Evolutionary conservation across 192 early-diverging fungal genomes (phyloP), one percentile per base, ranked within the genome.

Genomic region (Umbelopsis sp.): DNA sequence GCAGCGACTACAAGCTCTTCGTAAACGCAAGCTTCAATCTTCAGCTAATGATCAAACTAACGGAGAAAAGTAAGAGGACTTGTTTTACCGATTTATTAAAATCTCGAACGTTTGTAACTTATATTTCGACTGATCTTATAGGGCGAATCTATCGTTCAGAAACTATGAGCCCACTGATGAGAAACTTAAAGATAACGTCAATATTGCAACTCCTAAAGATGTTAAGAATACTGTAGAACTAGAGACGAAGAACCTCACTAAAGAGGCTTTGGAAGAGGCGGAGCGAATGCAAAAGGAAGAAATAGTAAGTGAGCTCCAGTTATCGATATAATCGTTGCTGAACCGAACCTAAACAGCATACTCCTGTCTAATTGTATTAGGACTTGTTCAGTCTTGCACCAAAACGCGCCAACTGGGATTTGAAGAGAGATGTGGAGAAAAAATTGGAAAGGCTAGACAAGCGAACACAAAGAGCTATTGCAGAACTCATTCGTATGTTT

Each of bases 361-460:
- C 1, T 72, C 2, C 64, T 27, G 3, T 15, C 30, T 66, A 18
- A 49, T 66, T 66, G 41, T 46, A 16, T 33, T 80, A 92, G 84
- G 94, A 95, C 74, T 81, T 97, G 12, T 82, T 85, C 46, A 87
- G 92, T 23, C 74, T 97, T 20, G 95, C 94, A 16, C 94, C 95
- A 6, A 89, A 87, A 70, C 92, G 92, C 37, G 86, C 94, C 3
- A 94, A 97, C 72, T 96, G 92, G 92, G 95, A 97, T 77, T 74
- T 97, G 58, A 94, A 93, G 71, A 82, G 91, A 27, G 95, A 96
- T 78, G 80, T 97, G 21, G 90, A 95, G 69, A 88, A 85, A 37
- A 91, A 89, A 69, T 68, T 94, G 65, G 86, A 86, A 18, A 86
- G 82, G 64, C 77, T 97, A 46, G 91, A 94, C 66, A 82, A 84